These are phyloP conservation scores for Penicillium canariense DNA, from an alignment of 495 filamentous ascomycete species.

Conservation along the genomic window DNA sequence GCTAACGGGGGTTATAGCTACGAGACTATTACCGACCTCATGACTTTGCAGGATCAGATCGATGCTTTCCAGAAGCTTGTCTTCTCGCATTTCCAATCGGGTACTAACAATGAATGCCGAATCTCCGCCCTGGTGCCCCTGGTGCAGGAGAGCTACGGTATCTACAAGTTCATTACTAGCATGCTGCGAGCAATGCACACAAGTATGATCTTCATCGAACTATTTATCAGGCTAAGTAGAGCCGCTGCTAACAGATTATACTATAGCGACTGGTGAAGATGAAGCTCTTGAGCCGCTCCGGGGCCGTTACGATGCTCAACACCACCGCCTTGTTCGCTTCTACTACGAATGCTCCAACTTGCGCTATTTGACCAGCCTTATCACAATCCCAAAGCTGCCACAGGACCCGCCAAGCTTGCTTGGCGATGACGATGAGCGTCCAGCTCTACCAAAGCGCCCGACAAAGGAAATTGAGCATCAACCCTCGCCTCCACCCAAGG, in stretches of 20 bases:
- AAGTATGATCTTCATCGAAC: slow-evolving; percentile 51
- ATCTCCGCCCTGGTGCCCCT: slow-evolving; percentile 91
- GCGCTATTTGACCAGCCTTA: slow-evolving; percentile 91
- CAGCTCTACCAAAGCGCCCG: slow-evolving; percentile 79
- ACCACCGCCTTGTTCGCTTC: slow-evolving; percentile 92
- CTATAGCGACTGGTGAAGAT: slow-evolving; percentile 81
- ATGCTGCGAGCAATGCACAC: slow-evolving; percentile 97
- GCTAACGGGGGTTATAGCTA: slow-evolving; percentile 54
- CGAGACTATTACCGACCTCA: slow-evolving; percentile 93
- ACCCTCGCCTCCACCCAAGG: slow-evolving; percentile 63
- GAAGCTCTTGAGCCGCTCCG: slow-evolving; percentile 91
- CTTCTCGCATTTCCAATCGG: slow-evolving; percentile 89
- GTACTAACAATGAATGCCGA: slow-evolving; percentile 91
- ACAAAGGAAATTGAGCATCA: slow-evolving; percentile 58
- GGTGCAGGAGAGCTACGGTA: slow-evolving; percentile 97
- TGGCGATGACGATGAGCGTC: slow-evolving; percentile 77
- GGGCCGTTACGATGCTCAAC: slow-evolving; percentile 86
- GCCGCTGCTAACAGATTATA: slow-evolving; percentile 10
- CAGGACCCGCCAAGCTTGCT: slow-evolving; percentile 90
- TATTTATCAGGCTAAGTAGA: background rate
- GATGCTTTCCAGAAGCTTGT: slow-evolving; percentile 97
- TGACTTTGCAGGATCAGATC: slow-evolving; percentile 96
- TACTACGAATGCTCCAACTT: slow-evolving; percentile 99
- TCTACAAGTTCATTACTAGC: slow-evolving; percentile 94
- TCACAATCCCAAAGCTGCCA: slow-evolving; percentile 92